These are phyloP conservation scores for Yamadazyma triangularis DNA, from an alignment of 1,139 yeast genomes.

Conservation along the genomic window DNA sequence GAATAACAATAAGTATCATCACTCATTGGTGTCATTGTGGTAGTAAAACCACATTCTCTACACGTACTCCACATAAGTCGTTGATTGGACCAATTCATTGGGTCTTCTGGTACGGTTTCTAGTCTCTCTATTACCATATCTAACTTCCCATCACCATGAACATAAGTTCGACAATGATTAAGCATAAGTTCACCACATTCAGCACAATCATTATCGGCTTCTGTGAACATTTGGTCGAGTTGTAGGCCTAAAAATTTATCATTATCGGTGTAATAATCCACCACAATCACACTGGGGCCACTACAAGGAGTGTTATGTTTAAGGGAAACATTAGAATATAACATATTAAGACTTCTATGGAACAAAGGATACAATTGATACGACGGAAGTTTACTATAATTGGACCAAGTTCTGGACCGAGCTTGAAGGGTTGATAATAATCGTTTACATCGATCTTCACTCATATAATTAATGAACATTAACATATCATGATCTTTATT, in stretches of 20 bases:
- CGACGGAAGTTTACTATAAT: slow-evolving; percentile 32
- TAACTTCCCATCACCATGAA: slow-evolving; percentile 81
- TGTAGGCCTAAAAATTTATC: slow-evolving; percentile 89
- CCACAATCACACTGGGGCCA: slow-evolving; percentile 79
- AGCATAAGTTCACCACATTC: slow-evolving; percentile 74
- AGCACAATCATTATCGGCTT: slow-evolving; percentile 61
- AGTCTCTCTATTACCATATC: slow-evolving; percentile 67
- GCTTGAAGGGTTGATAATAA: slow-evolving; percentile 26
- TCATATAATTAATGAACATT: slow-evolving; percentile 34
- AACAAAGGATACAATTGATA: slow-evolving; percentile 45
- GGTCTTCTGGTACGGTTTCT: slow-evolving; percentile 52
- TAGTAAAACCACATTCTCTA: slow-evolving; percentile 66
- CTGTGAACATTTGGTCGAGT: slow-evolving; percentile 74
- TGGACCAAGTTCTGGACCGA: slow-evolving; percentile 38
- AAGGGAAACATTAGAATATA: slow-evolving; percentile 79
- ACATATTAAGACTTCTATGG: slow-evolving; percentile 73
- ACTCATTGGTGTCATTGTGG: slow-evolving; percentile 83
- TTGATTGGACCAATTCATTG: slow-evolving; percentile 43
- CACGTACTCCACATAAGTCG: slow-evolving; percentile 93
- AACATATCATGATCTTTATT: slow-evolving; percentile 33
- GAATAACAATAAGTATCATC: slow-evolving; percentile 88
- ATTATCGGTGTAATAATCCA: slow-evolving; percentile 86
- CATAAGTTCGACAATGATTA: slow-evolving; percentile 84
- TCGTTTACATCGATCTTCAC: slow-evolving; percentile 25
- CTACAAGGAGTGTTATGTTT: slow-evolving; percentile 88